These are phyloP conservation scores for Monosporascus sp. DNA, from an alignment of 2,329 filamentous ascomycete genomes.

Conservation along the genomic window DNA sequence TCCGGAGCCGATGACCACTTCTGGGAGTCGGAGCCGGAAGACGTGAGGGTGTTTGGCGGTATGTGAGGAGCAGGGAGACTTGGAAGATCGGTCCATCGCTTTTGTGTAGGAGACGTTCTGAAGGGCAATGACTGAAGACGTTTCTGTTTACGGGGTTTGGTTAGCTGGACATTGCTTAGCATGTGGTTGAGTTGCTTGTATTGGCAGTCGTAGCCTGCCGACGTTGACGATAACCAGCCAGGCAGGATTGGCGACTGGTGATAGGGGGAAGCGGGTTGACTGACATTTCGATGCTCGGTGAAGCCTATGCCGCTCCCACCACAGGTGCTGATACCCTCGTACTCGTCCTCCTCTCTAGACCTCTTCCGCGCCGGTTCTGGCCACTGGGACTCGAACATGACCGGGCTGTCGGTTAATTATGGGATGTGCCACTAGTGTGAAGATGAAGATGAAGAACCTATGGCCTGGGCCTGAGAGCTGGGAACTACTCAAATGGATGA, in stretches of 20 bases:
- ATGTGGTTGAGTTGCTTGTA: neutral
- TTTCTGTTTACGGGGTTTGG: conserved; percentile 36
- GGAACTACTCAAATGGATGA: neutral
- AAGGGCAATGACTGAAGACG: conserved; percentile 48
- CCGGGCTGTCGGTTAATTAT: neutral
- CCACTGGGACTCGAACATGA: conserved; percentile 16
- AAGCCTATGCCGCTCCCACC: conserved; percentile 18
- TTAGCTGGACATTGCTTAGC: conserved; percentile 4
- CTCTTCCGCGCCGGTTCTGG: conserved; percentile 22
- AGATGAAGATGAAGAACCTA: too few relatives aligned
- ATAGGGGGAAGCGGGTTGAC: conserved; percentile 6
- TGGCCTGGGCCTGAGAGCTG: too few relatives aligned
- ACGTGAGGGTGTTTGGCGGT: conserved; percentile 30
- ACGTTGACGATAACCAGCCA: neutral
- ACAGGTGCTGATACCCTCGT: conserved; percentile 6
- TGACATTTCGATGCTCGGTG: conserved; percentile 28
- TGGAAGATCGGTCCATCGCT: conserved; percentile 26
- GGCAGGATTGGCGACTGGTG: neutral
- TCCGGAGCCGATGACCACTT: conserved; percentile 28
- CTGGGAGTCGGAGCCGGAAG: conserved; percentile 35
- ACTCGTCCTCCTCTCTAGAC: conserved; percentile 21
- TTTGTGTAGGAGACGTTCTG: conserved; percentile 38
- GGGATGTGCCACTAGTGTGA: too few relatives aligned
- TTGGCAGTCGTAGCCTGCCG: neutral
- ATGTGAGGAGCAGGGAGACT: conserved; percentile 23